These are phyloP conservation scores for Backusella westeae DNA, from an alignment of 192 early-diverging fungal genomes.

Conservation along the genomic window DNA sequence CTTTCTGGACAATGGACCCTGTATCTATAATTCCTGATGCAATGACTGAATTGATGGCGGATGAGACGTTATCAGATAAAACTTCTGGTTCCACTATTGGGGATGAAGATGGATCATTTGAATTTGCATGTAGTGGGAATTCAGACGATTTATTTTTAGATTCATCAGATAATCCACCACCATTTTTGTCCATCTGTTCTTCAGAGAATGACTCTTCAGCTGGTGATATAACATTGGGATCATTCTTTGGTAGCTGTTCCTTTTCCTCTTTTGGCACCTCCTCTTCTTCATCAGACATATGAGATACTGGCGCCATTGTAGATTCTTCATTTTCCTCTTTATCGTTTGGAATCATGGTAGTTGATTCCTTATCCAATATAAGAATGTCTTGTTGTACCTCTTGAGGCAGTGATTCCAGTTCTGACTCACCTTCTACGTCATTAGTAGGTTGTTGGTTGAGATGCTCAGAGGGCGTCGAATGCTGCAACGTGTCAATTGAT, in stretches of 20 bases:
- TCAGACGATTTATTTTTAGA: slow-evolving; percentile 3
- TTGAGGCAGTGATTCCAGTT: not conserved
- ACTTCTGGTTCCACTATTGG: not conserved
- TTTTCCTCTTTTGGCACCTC: not conserved
- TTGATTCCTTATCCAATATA: not conserved
- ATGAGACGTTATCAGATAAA: not conserved
- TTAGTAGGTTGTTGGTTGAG: not conserved
- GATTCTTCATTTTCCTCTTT: not conserved
- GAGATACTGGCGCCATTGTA: not conserved
- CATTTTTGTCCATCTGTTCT: not conserved
- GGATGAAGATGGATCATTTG: not conserved
- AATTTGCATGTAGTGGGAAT: not conserved
- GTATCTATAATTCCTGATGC: not conserved
- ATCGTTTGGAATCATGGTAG: not conserved
- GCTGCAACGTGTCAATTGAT: not conserved
- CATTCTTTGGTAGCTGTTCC: not conserved
- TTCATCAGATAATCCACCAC: not conserved
- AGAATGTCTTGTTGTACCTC: not conserved
- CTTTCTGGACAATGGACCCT: not conserved
- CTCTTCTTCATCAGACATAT: not conserved
- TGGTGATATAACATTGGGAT: not conserved
- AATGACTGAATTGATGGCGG: not conserved
- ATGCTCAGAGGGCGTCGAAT: not conserved
- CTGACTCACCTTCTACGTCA: not conserved
- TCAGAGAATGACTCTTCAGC: not conserved